A percentile compares a stretch with the other conserved stretches of the same genome.
Conservation (phyloP, 306 rosid genomes). For the Macrotyloma uniflorum region DNA sequence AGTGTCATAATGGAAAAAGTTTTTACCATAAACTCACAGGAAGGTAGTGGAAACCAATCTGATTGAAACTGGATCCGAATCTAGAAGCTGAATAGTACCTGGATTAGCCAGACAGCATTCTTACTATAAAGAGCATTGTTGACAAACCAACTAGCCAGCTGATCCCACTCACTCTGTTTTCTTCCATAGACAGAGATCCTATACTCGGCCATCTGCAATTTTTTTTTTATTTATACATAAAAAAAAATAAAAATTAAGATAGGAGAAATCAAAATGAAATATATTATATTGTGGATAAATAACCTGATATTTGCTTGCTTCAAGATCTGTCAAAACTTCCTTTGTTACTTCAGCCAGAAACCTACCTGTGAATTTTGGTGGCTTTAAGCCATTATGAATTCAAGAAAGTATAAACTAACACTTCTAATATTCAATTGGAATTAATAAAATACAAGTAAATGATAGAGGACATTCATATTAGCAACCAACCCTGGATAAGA, state of each 20-base stretch:
- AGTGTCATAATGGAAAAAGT: neutral
- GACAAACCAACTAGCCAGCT: slow-evolving; percentile 92
- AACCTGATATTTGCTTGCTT: slow-evolving; percentile 90
- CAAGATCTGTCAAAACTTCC: slow-evolving; percentile 81
- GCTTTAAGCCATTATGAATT: slow-evolving; percentile 31
- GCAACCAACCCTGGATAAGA: slow-evolving; percentile 84
- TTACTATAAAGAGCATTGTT: slow-evolving; percentile 77
- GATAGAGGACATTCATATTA: slow-evolving; percentile 17
- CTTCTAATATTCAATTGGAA: slow-evolving; percentile 25
- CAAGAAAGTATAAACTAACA: slow-evolving; percentile 29
- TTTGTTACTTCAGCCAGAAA: slow-evolving; percentile 87
- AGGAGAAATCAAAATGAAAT: neutral
- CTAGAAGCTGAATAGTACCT: slow-evolving; percentile 53
- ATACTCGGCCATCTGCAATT: slow-evolving; percentile 88
- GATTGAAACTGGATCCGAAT: slow-evolving; percentile 16
- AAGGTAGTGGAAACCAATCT: neutral
- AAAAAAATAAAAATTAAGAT: slow-evolving; percentile 27
- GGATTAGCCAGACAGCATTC: slow-evolving; percentile 89
- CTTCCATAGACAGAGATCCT: slow-evolving; percentile 91
- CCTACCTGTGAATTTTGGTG: slow-evolving; percentile 60
- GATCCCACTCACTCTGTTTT: slow-evolving; percentile 95
- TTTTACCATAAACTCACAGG: neutral
- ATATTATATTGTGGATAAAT: slow-evolving; percentile 2
- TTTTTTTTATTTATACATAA: slow-evolving; percentile 22
- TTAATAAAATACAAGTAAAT: slow-evolving; percentile 26